A percentile compares a stretch with the other conserved stretches of the same genome.
These are phyloP conservation scores for Cryphonectria radicalis DNA, from an alignment of 2,329 filamentous ascomycete genomes.

Conservation along the genomic window DNA sequence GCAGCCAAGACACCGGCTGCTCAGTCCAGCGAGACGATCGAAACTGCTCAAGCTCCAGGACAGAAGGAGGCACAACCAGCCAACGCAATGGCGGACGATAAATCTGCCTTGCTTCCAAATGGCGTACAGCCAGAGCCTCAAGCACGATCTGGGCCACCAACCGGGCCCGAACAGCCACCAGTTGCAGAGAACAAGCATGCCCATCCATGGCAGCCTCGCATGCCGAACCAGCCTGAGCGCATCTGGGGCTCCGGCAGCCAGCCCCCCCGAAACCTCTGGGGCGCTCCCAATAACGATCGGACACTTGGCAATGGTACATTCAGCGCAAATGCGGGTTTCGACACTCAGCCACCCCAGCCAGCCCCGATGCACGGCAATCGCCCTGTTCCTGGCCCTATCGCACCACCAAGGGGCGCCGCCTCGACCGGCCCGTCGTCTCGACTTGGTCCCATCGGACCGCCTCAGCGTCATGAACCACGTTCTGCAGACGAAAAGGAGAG, in stretches of 20 bases:
- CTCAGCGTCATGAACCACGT: slow-evolving; percentile 29
- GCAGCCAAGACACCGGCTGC: slow-evolving; percentile 37
- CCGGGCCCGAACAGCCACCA: slow-evolving; percentile 29
- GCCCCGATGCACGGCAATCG: slow-evolving; percentile 37
- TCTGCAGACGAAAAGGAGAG: slow-evolving; percentile 19
- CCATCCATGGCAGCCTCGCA: slow-evolving; percentile 45
- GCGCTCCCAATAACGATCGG: slow-evolving; percentile 70
- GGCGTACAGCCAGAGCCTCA: slow-evolving; percentile 29
- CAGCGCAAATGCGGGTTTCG: slow-evolving; percentile 53
- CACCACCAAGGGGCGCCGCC: slow-evolving; percentile 37
- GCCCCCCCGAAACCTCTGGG: slow-evolving; percentile 70
- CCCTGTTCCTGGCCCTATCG: slow-evolving; percentile 50
- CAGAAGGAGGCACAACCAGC: slow-evolving; percentile 32
- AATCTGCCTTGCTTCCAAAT: slow-evolving; percentile 29
- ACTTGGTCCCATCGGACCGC: slow-evolving; percentile 38
- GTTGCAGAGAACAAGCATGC: slow-evolving; percentile 38
- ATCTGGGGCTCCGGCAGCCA: slow-evolving; percentile 54
- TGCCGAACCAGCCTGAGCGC: slow-evolving; percentile 49
- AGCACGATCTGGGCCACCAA: slow-evolving; percentile 16
- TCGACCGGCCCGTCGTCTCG: slow-evolving; percentile 32
- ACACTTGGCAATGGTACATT: slow-evolving; percentile 81
- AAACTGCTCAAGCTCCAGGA: slow-evolving; percentile 12
- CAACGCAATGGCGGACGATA: slow-evolving; percentile 30
- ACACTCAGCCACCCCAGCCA: slow-evolving; percentile 43
- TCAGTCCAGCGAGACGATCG: slow-evolving; percentile 31